Percentiles rank a stretch among this genome's conserved stretches.
These are phyloP conservation scores for Phytopythium aichiense DNA, from an alignment of 352 stramenopile species.

Conservation along the genomic window DNA sequence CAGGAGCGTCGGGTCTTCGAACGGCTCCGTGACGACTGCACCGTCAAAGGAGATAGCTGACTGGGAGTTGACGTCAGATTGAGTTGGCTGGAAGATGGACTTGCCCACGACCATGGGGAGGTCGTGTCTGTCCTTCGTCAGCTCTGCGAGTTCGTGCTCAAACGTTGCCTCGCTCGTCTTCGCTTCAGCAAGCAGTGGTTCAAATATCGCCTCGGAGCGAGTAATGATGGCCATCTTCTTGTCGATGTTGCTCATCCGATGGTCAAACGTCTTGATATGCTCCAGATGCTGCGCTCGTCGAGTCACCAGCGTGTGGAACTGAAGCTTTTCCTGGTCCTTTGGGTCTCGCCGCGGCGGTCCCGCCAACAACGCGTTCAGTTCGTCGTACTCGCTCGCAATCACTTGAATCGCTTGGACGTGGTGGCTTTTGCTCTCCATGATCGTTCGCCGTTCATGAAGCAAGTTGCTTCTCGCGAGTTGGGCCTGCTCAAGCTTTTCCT, in stretches of 20 bases:
- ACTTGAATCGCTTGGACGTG: slow-evolving; percentile 48
- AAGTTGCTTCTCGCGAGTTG: slow-evolving; percentile 35
- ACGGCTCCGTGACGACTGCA: slow-evolving; percentile 15
- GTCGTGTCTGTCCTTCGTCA: slow-evolving; percentile 29
- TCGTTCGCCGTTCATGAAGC: slow-evolving; percentile 33
- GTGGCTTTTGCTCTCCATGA: slow-evolving; percentile 45
- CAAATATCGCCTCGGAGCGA: slow-evolving; percentile 38
- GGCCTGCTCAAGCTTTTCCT: slow-evolving; percentile 52
- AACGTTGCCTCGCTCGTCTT: slow-evolving; percentile 20
- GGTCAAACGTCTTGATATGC: slow-evolving; percentile 43
- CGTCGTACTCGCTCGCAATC: slow-evolving; percentile 39
- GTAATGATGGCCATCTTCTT: slow-evolving; percentile 37
- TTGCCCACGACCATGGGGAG: slow-evolving; percentile 57
- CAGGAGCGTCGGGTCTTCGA: slow-evolving; percentile 30
- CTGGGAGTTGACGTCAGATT: neutral
- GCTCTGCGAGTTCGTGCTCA: slow-evolving; percentile 20
- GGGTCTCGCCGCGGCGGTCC: slow-evolving; percentile 63
- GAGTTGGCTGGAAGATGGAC: slow-evolving; percentile 35
- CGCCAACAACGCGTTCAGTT: slow-evolving; percentile 36
- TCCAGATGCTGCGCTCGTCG: slow-evolving; percentile 37
- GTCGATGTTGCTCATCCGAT: slow-evolving; percentile 37
- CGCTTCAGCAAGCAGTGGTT: slow-evolving; percentile 25
- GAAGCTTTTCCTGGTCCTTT: slow-evolving; percentile 49
- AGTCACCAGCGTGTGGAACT: slow-evolving; percentile 55
- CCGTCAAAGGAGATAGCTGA: neutral